phyloP scores from a whole-genome alignment of 495 filamentous ascomycete genomes.

The Talaromyces borbonicus region DNA sequence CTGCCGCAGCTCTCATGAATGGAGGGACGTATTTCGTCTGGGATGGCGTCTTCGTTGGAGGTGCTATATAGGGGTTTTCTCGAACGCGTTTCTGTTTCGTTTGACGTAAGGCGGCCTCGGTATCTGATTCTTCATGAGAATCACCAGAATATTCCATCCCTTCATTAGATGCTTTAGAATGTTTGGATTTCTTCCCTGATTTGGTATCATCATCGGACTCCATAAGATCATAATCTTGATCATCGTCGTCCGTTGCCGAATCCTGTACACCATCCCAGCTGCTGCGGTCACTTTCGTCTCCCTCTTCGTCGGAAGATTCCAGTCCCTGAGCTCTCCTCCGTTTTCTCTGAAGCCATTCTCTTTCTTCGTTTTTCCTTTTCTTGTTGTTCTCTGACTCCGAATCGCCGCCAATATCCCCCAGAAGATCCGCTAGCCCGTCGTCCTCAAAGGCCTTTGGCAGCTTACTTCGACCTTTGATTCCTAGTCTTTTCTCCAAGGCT shows the following conservation, averaged over 20 bases:
- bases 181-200: conserved; percentile 6
- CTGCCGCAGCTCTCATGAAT: conserved; percentile 55
- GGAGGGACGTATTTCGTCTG: conserved; percentile 79
- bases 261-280: conserved; percentile 8
- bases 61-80: conserved; percentile 59
- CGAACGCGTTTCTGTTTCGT: conserved; percentile 24
- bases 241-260: neutral
- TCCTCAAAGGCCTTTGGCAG: conserved; percentile 69
- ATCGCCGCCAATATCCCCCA: conserved; percentile 56
- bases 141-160: conserved; percentile 12
- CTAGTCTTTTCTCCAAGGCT: conserved; percentile 79
- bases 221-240: neutral
- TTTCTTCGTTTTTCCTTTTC: conserved; percentile 42
- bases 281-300: conserved; percentile 20
- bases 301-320: conserved; percentile 18
- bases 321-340: conserved; percentile 53
- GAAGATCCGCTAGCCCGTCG: conserved; percentile 71
- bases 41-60: conserved; percentile 23
- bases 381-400: conserved; percentile 40
- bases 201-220: neutral
- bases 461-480: conserved; percentile 68
- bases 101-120: conserved; percentile 15
- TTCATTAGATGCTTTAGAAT: conserved; percentile 13
- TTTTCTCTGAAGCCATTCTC: conserved; percentile 51
- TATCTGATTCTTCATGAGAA: conserved; percentile 21